phyloP scores from a whole-genome alignment of 768 basidiomycete genomes.

The Fomitopsis serialis region DNA sequence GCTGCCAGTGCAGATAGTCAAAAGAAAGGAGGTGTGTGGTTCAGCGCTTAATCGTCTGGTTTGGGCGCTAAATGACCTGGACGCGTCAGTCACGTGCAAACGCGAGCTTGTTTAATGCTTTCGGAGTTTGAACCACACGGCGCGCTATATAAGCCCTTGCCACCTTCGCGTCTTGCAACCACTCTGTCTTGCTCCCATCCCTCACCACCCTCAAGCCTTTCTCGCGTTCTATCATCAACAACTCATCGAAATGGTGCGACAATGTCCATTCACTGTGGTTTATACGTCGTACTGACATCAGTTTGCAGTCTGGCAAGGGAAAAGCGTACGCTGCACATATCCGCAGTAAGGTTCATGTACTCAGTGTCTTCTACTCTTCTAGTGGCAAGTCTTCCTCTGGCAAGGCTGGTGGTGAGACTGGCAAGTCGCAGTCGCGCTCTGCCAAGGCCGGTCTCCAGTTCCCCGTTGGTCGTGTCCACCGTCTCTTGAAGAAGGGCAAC shows the following conservation, averaged over 20 bases:
- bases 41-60: too few relatives aligned
- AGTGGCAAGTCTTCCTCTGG: constrained; percentile 44
- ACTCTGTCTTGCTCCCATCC: constrained; percentile 18
- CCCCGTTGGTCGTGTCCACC: constrained; percentile 81
- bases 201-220: constrained; percentile 17
- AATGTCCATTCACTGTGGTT: neutral
- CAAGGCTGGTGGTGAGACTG: constrained; percentile 41
- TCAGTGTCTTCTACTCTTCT: constrained; percentile 3
- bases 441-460: constrained; percentile 61
- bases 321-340: constrained; percentile 35
- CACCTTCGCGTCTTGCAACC: constrained; percentile 16
- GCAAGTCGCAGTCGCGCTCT: constrained; percentile 65
- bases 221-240: constrained; percentile 14
- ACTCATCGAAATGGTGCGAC: constrained; percentile 18
- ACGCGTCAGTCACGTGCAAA: constrained; percentile 20
- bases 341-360: neutral
- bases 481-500: constrained; percentile 69
- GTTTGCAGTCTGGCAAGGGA: constrained; percentile 48
- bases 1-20: too few relatives aligned
- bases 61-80: constrained; percentile 1
- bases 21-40: too few relatives aligned
- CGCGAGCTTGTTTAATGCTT: constrained; percentile 18
- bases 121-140: constrained; percentile 18
- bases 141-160: constrained; percentile 23
- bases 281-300: constrained; percentile 1